Conservation (phyloP, 2,329 filamentous ascomycete genomes). For the Monilinia vaccinii-corymbosi region DNA sequence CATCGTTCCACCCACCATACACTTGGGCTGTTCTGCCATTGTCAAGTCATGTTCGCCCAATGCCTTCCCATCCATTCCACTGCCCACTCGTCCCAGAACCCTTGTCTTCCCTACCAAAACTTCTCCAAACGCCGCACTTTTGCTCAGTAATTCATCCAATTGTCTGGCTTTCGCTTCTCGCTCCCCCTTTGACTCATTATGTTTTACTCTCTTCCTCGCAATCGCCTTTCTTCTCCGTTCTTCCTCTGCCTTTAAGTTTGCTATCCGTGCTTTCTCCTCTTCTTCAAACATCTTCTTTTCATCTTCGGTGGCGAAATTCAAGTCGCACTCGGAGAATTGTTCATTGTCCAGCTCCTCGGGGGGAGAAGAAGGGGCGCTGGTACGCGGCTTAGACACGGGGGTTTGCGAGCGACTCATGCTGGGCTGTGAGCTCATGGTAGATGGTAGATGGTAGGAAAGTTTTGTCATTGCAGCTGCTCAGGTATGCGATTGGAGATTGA, state of each 20-base stretch:
- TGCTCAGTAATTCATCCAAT: constrained; percentile 48
- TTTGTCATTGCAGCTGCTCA: background rate
- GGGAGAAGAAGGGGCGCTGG: constrained; percentile 23
- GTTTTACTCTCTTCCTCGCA: constrained; percentile 36
- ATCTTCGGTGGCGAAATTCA: constrained; percentile 21
- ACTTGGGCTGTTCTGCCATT: constrained; percentile 77
- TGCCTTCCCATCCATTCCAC: constrained; percentile 48
- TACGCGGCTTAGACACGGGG: constrained; percentile 17
- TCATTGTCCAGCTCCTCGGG: constrained; percentile 10
- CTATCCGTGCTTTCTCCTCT: constrained; percentile 37
- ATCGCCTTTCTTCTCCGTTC: constrained; percentile 23
- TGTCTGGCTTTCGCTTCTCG: constrained; percentile 49
- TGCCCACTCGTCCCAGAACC: constrained; percentile 52
- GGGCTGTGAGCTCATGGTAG: constrained; percentile 10
- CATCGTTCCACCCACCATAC: constrained; percentile 84
- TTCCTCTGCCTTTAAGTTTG: constrained; percentile 41
- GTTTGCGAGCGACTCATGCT: constrained; percentile 13
- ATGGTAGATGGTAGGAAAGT: background rate
- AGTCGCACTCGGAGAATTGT: constrained; percentile 12
- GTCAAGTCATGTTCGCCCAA: constrained; percentile 58
- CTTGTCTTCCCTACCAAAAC: constrained; percentile 56
- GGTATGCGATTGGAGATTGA: background rate
- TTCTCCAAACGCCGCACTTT: constrained; percentile 52
- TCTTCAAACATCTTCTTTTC: constrained; percentile 30
- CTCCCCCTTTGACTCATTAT: constrained; percentile 42